Conservation (phyloP, 139 green algal species). For the Micractinium conductrix region DNA sequence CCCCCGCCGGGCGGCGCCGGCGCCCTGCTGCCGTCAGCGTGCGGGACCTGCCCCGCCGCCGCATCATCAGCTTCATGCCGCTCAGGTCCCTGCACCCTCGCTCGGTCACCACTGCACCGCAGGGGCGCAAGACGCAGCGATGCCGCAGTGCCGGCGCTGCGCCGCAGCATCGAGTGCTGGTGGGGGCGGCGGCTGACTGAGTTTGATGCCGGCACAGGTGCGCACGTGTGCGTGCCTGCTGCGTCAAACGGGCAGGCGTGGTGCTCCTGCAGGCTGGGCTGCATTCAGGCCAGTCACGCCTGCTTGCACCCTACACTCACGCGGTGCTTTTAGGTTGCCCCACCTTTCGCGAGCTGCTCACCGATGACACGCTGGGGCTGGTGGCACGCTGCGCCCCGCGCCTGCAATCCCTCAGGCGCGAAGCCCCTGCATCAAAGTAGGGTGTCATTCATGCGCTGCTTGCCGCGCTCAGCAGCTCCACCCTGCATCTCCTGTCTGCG, state of each 20-base stretch:
- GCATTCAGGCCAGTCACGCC: no score
- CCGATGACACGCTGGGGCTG: slow-evolving; percentile 1
- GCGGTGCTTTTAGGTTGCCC: slow-evolving; percentile 19
- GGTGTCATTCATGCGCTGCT: background rate
- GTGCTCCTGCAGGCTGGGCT: no score
- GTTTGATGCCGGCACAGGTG: slow-evolving; percentile 5
- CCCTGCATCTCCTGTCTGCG: background rate
- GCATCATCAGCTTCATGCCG: no score
- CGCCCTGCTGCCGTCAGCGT: no score
- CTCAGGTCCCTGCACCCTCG: no score
- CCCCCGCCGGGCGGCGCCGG: no score
- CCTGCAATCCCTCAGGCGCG: background rate
- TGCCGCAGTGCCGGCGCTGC: background rate
- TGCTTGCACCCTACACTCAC: no score
- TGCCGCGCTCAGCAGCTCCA: background rate
- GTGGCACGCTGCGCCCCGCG: background rate
- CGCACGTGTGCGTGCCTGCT: background rate
- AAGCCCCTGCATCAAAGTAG: background rate
- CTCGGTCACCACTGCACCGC: no score
- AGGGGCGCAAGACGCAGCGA: background rate
- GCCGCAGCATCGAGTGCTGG: slow-evolving; percentile 3
- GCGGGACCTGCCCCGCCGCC: no score
- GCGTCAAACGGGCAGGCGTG: no score
- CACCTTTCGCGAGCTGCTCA: background rate
- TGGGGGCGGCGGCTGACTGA: background rate